These are phyloP conservation scores for Passalora sequoiae DNA, from an alignment of 2,329 filamentous ascomycete genomes.

Conservation along the genomic window DNA sequence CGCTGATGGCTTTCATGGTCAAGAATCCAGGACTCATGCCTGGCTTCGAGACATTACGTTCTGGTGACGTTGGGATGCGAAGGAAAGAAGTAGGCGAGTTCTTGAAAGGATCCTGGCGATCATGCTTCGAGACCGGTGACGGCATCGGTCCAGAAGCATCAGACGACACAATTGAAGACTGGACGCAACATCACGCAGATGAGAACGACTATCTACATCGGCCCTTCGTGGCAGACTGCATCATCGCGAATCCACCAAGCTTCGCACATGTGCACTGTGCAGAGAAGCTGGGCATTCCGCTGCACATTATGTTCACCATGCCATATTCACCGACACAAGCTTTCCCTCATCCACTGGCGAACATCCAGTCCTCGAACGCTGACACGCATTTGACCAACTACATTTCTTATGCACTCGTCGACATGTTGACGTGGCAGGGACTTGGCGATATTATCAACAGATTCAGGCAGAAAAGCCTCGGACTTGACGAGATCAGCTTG, in stretches of 20 bases:
- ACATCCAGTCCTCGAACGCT: slow-evolving; percentile 70
- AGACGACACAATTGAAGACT: slow-evolving; percentile 46
- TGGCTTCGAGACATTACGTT: slow-evolving; percentile 68
- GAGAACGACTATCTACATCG: slow-evolving; percentile 41
- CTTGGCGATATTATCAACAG: slow-evolving; percentile 86
- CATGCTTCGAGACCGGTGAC: slow-evolving; percentile 74
- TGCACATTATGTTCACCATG: slow-evolving; percentile 94
- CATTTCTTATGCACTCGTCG: slow-evolving; percentile 75
- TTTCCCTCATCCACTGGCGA: slow-evolving; percentile 81
- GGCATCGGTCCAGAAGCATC: slow-evolving; percentile 44
- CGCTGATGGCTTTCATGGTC: slow-evolving; percentile 74
- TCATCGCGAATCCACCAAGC: slow-evolving; percentile 73
- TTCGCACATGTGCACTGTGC: slow-evolving; percentile 72
- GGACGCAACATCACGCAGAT: slow-evolving; percentile 32
- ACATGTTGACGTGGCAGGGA: slow-evolving; percentile 91
- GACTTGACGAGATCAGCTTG: slow-evolving; percentile 70
- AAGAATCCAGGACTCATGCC: slow-evolving; percentile 84
- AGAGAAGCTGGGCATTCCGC: slow-evolving; percentile 67
- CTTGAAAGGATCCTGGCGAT: slow-evolving; percentile 79
- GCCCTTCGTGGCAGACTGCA: slow-evolving; percentile 78
- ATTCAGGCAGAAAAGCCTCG: slow-evolving; percentile 69
- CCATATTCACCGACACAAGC: slow-evolving; percentile 81
- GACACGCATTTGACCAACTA: slow-evolving; percentile 76
- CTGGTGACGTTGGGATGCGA: slow-evolving; percentile 69
- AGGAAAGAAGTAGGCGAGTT: slow-evolving; percentile 72